Evolutionary conservation across 2,329 filamentous ascomycete species (phyloP).

Genomic region (Aspergillus bombycis): DNA sequence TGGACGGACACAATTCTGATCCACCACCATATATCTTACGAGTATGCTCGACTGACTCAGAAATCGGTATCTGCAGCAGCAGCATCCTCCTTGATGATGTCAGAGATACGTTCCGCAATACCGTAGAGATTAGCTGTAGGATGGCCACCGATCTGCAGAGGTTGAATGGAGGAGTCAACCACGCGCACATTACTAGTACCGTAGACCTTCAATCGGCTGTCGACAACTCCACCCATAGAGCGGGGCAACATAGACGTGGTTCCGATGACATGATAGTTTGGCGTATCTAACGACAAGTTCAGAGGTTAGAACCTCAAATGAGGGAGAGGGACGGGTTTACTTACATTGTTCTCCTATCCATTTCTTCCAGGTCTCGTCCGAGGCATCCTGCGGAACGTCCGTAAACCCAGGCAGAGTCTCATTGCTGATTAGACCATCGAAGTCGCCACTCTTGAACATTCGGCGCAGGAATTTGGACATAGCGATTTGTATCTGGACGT

Average conservation of each 20-base stretch:
- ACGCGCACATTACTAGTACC: conserved; percentile 38
- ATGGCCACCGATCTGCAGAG: conserved; percentile 33
- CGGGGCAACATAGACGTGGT: conserved; percentile 38
- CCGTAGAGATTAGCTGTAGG: conserved; percentile 32
- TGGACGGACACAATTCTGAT: neutral
- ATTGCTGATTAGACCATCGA: conserved; percentile 19
- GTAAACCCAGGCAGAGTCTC: conserved; percentile 26
- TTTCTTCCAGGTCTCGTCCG: conserved; percentile 25
- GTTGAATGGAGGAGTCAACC: conserved; percentile 36
- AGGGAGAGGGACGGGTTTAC: neutral
- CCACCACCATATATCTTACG: neutral
- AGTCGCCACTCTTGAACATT: conserved; percentile 23
- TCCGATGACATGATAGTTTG: conserved; percentile 35
- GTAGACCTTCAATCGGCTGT: conserved; percentile 34
- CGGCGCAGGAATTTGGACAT: conserved; percentile 25
- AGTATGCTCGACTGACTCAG: neutral
- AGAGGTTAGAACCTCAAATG: neutral
- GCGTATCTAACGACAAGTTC: conserved; percentile 18
- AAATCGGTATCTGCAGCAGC: neutral
- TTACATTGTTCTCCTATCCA: conserved; percentile 31
- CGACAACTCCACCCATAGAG: conserved; percentile 37
- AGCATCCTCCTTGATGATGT: neutral
- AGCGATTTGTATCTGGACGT: conserved; percentile 27
- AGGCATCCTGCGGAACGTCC: conserved; percentile 24
- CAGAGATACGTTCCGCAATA: conserved; percentile 26